Evolutionary conservation across 306 rosid species (phyloP).

Genomic region (Lablab purpureus): DNA sequence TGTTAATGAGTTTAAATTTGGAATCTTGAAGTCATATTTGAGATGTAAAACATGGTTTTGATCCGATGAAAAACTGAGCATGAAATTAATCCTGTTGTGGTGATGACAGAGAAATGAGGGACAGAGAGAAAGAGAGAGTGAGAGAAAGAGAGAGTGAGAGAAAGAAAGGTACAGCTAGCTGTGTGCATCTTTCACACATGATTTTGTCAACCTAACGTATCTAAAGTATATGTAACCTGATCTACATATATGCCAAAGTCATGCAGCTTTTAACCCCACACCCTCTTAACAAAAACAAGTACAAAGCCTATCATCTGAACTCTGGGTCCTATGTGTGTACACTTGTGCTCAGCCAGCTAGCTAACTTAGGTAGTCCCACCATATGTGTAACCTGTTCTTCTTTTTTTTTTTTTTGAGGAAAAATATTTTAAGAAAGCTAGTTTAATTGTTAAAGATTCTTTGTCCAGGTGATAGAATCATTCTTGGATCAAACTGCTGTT

Average conservation of each 20-base stretch:
- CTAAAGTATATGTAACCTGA: slow-evolving; percentile 46
- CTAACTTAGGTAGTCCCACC: slow-evolving; percentile 37
- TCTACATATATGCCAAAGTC: slow-evolving; percentile 50
- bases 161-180: slow-evolving; percentile 49
- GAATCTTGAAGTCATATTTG: too few species aligned
- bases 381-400: not conserved
- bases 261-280: slow-evolving; percentile 50
- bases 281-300: slow-evolving; percentile 43
- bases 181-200: slow-evolving; percentile 49
- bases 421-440: not conserved
- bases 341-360: slow-evolving; percentile 46
- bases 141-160: not conserved
- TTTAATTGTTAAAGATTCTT: slow-evolving; percentile 64
- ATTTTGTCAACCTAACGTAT: slow-evolving; percentile 56
- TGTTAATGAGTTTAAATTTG: too few species aligned
- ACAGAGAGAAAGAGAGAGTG: slow-evolving; percentile 16
- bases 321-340: slow-evolving; percentile 43
- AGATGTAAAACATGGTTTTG: too few species aligned
- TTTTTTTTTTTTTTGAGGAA: not conserved
- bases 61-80: too few species aligned
- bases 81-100: too few species aligned
- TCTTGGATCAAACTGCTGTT: slow-evolving; percentile 76
- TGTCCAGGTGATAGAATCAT: slow-evolving; percentile 88
- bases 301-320: slow-evolving; percentile 39
- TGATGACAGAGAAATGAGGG: slow-evolving; percentile 25